Percentiles rank a stretch among this genome's conserved stretches.
Conservation (phyloP, 495 filamentous ascomycete genomes). For the Staphylotrichum longicolle region DNA sequence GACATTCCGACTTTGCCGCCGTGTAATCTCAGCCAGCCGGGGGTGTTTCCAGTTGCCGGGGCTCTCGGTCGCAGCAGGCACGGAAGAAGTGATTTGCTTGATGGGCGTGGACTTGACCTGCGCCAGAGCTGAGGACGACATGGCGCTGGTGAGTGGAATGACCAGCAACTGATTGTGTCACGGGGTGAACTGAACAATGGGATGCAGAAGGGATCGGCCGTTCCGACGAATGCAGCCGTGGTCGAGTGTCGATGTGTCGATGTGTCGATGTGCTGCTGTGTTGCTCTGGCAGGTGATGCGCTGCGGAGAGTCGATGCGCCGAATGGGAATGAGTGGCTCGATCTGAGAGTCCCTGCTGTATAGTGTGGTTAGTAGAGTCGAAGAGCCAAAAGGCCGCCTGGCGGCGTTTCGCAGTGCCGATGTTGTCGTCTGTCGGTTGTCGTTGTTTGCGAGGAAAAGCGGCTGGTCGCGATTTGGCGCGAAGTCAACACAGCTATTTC, state of each 20-base stretch:
- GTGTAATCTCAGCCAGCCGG: conserved; percentile 70
- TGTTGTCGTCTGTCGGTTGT: conserved; percentile 9
- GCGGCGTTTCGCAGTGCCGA: not conserved
- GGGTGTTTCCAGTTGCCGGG: conserved; percentile 89
- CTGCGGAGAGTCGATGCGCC: not conserved
- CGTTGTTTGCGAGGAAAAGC: conserved; percentile 17
- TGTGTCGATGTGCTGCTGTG: no score
- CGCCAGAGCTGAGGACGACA: conserved; percentile 24
- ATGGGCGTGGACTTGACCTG: conserved; percentile 42
- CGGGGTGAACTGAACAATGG: not conserved
- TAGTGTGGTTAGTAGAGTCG: conserved; percentile 28
- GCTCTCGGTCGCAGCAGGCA: conserved; percentile 42
- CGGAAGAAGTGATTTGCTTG: conserved; percentile 37
- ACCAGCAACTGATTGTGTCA: not conserved
- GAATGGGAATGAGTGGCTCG: not conserved
- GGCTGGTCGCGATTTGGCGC: not conserved
- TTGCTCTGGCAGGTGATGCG: no score
- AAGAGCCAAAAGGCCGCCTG: conserved; percentile 26
- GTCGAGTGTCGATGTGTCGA: no score
- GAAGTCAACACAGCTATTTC: conserved; percentile 3
- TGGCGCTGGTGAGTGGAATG: conserved; percentile 9
- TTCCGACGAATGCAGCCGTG: no score
- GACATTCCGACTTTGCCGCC: conserved; percentile 66
- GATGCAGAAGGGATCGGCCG: not conserved
- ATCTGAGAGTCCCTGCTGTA: conserved; percentile 10